A percentile compares a stretch with the other conserved stretches of the same genome.
Evolutionary conservation across 2,329 filamentous ascomycete species (phyloP).

Genomic region (Graphilbum ipis-grandicollis): DNA sequence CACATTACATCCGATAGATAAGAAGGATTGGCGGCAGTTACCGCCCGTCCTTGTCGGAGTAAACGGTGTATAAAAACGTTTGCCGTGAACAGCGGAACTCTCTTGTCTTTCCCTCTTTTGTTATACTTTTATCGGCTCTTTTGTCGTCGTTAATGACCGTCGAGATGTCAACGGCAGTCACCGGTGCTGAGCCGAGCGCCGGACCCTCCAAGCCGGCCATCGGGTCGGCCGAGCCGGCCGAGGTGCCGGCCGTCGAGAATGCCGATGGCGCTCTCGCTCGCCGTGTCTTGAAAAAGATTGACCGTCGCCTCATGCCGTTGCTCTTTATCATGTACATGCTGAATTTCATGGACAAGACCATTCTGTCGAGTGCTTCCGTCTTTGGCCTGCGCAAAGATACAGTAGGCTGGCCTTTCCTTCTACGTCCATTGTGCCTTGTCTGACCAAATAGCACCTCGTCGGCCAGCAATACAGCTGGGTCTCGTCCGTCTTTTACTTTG

Average conservation of each 20-base stretch:
- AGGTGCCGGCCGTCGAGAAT: background rate
- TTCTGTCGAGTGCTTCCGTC: conserved; percentile 26
- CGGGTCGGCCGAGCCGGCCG: background rate
- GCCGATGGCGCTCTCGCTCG: conserved; percentile 9
- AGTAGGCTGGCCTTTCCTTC: too few species aligned
- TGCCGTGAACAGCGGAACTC: too few species aligned
- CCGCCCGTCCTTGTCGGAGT: too few species aligned
- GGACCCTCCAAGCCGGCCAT: too few species aligned
- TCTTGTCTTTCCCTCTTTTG: too few species aligned
- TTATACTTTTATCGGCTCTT: too few species aligned
- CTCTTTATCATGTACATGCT: conserved; percentile 40
- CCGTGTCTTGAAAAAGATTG: conserved; percentile 35
- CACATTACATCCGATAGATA: too few species aligned
- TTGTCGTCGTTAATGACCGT: too few species aligned
- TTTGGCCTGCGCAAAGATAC: conserved; percentile 19
- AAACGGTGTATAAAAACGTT: too few species aligned
- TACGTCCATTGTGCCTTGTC: background rate
- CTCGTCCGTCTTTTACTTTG: conserved; percentile 27
- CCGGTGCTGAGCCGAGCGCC: too few species aligned
- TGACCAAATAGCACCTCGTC: conserved; percentile 18
- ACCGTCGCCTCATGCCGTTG: conserved; percentile 34
- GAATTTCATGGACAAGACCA: conserved; percentile 45
- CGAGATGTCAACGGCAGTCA: background rate
- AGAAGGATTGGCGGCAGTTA: too few species aligned
- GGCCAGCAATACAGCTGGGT: conserved; percentile 28